phyloP scores from a whole-genome alignment of 108 stramenopile species.

The Skeletonema tropicum region DNA sequence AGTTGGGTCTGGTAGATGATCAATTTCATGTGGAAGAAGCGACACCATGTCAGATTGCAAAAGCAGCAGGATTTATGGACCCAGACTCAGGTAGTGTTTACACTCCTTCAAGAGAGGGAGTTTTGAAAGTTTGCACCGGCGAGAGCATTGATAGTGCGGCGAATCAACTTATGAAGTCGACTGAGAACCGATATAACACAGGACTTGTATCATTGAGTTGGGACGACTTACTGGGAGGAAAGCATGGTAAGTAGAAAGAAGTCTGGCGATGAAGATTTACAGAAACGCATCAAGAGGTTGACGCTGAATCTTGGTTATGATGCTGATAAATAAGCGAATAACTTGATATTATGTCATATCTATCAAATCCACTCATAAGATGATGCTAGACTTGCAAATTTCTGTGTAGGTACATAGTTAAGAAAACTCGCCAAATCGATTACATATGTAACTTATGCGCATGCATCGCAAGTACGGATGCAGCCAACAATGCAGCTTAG shows the following conservation, averaged over 20 bases:
- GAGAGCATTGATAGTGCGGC: constrained; percentile 11
- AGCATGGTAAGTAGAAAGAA: constrained; percentile 51
- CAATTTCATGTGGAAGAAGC: constrained; percentile 48
- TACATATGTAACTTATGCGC: no score
- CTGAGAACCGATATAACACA: constrained; percentile 32
- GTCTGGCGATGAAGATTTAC: constrained; percentile 32
- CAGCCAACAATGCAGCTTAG: no score
- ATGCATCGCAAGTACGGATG: no score
- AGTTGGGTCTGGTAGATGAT: constrained; percentile 34
- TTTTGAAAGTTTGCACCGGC: constrained; percentile 20
- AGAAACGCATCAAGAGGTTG: constrained; percentile 25
- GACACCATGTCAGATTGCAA: constrained; percentile 51
- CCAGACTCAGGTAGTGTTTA: constrained; percentile 46
- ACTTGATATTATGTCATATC: background rate
- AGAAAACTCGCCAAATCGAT: background rate
- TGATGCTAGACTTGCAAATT: background rate
- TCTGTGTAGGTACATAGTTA: background rate
- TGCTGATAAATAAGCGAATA: background rate
- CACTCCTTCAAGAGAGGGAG: constrained; percentile 41
- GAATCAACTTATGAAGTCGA: constrained; percentile 26
- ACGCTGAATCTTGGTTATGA: constrained; percentile 25
- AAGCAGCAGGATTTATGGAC: constrained; percentile 49
- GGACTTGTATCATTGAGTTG: constrained; percentile 39
- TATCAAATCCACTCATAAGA: background rate
- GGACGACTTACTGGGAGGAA: constrained; percentile 59